Evolutionary conservation across 2,329 filamentous ascomycete species (phyloP).

Genomic region (Hypoxylon sp.): DNA sequence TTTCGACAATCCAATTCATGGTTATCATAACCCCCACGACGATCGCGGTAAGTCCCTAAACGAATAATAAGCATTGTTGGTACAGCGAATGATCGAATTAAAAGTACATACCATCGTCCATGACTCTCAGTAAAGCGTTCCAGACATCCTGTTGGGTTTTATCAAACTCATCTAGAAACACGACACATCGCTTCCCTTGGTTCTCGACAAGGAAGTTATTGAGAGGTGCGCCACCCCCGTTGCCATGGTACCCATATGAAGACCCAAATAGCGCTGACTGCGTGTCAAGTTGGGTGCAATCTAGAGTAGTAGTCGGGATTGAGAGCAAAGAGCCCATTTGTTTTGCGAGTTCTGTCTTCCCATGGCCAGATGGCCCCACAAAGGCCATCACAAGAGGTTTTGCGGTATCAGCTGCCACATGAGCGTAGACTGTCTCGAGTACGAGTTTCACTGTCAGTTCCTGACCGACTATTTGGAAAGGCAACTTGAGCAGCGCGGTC

Average conservation of each 20-base stretch:
- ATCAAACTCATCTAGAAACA: constrained; percentile 22
- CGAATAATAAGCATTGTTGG: neutral
- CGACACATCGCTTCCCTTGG: constrained; percentile 6
- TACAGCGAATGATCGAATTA: neutral
- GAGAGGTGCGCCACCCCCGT: neutral
- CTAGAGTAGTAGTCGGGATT: neutral
- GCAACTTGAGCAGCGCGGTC: constrained; percentile 4
- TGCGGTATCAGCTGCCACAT: constrained; percentile 4
- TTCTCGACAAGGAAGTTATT: constrained; percentile 24
- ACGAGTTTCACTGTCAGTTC: constrained; percentile 1
- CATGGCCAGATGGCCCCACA: constrained; percentile 13
- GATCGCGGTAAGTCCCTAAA: constrained; percentile 14
- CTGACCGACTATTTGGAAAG: constrained; percentile 8
- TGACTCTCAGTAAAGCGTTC: constrained; percentile 17
- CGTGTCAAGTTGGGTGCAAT: constrained; percentile 2
- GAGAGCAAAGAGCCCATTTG: constrained; percentile 21
- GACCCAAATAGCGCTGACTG: constrained; percentile 8
- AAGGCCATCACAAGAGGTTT: constrained; percentile 19
- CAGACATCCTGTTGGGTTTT: neutral
- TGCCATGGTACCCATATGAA: neutral
- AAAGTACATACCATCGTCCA: constrained; percentile 17
- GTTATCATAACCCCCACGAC: neutral
- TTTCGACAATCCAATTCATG: constrained; percentile 3
- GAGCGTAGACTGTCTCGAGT: constrained; percentile 6
- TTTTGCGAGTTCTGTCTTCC: constrained; percentile 11